phyloP scores from a whole-genome alignment of 1,139 yeast species.

The Candida buenavistaensis region DNA sequence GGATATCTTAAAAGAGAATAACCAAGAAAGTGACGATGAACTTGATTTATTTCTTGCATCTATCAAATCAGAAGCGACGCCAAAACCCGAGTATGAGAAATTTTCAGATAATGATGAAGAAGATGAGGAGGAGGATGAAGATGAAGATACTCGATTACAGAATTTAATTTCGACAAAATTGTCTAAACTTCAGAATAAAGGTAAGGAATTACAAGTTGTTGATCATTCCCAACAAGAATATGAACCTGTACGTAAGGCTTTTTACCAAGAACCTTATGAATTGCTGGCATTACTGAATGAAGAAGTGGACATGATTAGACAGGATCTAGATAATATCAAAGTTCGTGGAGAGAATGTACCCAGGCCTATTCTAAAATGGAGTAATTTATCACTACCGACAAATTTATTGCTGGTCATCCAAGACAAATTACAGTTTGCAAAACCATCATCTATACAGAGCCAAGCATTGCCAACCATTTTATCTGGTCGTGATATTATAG shows the following conservation, averaged over 20 bases:
- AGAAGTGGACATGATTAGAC: constrained; percentile 57
- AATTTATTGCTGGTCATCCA: constrained; percentile 52
- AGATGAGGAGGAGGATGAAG: constrained; percentile 15
- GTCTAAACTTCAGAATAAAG: constrained; percentile 34
- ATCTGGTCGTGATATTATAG: constrained; percentile 89
- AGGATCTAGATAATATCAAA: constrained; percentile 60
- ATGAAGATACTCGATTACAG: constrained; percentile 24
- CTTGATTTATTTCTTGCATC: constrained; percentile 20
- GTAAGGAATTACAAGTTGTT: constrained; percentile 32
- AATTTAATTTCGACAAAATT: constrained; percentile 26
- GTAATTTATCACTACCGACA: constrained; percentile 76
- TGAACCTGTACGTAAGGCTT: constrained; percentile 57
- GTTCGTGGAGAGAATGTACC: constrained; percentile 59
- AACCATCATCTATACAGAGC: constrained; percentile 87
- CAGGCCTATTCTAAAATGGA: constrained; percentile 74
- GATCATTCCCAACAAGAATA: constrained; percentile 51
- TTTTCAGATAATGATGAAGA: constrained; percentile 8
- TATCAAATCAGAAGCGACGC: constrained; percentile 3
- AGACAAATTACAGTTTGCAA: constrained; percentile 48
- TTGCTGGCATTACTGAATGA: constrained; percentile 43
- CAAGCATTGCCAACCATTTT: constrained; percentile 90
- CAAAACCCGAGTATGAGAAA: background rate
- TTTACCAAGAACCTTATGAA: constrained; percentile 68
- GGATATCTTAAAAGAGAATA: constrained; percentile 6
- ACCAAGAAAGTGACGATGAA: constrained; percentile 21